A percentile compares a stretch with the other conserved stretches of the same genome.
phyloP scores from a whole-genome alignment of 305 asterid genomes.

The Andrographis paniculata region DNA sequence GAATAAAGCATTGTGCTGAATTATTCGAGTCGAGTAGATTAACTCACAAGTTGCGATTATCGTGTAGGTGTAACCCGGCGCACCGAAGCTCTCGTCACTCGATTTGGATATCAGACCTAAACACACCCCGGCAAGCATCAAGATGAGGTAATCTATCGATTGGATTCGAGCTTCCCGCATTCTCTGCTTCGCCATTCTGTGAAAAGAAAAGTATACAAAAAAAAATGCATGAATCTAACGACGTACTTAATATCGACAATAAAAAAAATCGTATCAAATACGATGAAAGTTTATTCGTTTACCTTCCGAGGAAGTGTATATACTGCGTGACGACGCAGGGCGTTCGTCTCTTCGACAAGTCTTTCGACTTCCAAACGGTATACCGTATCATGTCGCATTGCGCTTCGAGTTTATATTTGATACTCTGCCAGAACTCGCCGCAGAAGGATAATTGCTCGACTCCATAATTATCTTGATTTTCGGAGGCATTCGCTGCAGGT shows the following conservation, averaged over 20 bases:
- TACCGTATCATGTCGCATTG: conserved; percentile 34
- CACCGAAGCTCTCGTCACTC: conserved; percentile 71
- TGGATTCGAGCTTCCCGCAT: conserved; percentile 75
- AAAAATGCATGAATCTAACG: too few species aligned
- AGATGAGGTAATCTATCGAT: conserved; percentile 66
- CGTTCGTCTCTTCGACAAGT: conserved; percentile 64
- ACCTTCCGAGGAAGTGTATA: conserved; percentile 80
- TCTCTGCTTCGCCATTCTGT: conserved; percentile 76
- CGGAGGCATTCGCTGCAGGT: conserved; percentile 21
- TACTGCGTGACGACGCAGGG: conserved; percentile 58
- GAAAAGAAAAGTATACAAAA: conserved; percentile 4
- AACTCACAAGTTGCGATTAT: conserved; percentile 82
- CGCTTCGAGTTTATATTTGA: conserved; percentile 45
- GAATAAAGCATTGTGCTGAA: neutral
- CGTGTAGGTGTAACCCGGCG: conserved; percentile 77
- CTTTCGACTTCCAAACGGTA: conserved; percentile 45
- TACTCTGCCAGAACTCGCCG: conserved; percentile 53
- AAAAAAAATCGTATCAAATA: neutral
- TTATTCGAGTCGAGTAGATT: neutral
- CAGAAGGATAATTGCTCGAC: conserved; percentile 44
- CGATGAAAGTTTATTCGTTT: neutral
- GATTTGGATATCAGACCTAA: conserved; percentile 73
- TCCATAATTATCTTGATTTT: conserved; percentile 31
- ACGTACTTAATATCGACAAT: neutral
- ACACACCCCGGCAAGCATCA: conserved; percentile 89